Base-by-base conservation (phyloP, 208 protist genomes). In the Acanthamoeba healyi region DNA sequence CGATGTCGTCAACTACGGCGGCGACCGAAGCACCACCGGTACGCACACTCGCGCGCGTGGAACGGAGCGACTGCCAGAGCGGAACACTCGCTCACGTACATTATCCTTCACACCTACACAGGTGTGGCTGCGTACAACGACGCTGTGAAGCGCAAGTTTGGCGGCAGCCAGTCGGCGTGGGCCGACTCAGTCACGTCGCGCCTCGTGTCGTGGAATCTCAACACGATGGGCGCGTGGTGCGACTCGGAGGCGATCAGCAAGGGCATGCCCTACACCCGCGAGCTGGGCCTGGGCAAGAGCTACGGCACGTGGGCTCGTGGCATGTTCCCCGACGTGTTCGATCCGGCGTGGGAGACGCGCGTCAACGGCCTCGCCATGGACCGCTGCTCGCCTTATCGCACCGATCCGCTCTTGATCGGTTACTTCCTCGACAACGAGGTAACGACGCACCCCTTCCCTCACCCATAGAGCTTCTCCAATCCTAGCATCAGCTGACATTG, bases 361-460 rank as follows among this genome's bases (percentile, higher is more conserved):
- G 67, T 77, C 6, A 46, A 46, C 67, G 19, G 38, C 67, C 29
- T 46, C 15, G 67, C 34, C 36, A n/a, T n/a, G 67, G 5, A 1
- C 4, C 6, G 67, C n/a, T 77, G 67, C 67, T 22, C 67, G n/a
- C 67, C 67, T 36, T 77, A 77, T 32, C 67, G 67, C 67, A 42
- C 1, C 34, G 67, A 77, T 77, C 67, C 67, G 29, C 29, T 44
- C 67, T 44, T 77, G 67, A 77, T 77, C 67, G 67, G 67, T 36
- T 77, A 77, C 67, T 77, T 77, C 67, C 38, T 77, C 17, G 67
- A 77, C 38, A 77, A 77, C 67, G 67, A 77, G 67, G 67, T 77
- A 22, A 56, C 49, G 49, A 49, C 44, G 44, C 44, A 49, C 44
- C 44, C 12, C 12, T 12, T 49, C 44, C 49, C 49, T 22, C 9